Percentiles rank a stretch among this genome's conserved stretches.
phyloP scores from a whole-genome alignment of 2,329 filamentous ascomycete genomes.

The Aspergillus uvarum region DNA sequence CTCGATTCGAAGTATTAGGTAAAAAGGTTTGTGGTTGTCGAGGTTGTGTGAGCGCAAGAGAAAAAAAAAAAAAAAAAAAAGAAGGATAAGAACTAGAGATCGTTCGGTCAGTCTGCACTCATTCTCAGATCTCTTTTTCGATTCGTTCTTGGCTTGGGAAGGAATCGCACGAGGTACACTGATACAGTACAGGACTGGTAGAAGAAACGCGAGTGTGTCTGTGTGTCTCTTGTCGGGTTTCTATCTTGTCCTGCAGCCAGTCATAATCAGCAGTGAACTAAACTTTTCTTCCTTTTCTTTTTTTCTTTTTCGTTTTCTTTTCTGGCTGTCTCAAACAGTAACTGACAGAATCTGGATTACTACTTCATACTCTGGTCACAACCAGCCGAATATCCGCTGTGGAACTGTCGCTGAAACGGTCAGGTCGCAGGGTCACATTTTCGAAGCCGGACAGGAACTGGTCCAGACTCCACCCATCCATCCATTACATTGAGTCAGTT shows the following conservation, averaged over 20 bases:
- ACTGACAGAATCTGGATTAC: not conserved
- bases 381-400: not conserved
- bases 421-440: not conserved
- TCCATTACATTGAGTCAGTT: not conserved
- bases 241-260: not conserved
- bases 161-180: not conserved
- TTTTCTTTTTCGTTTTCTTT: not conserved
- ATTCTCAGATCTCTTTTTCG: not conserved
- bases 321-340: not conserved
- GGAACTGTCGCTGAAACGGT: not conserved
- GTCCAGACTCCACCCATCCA: not conserved
- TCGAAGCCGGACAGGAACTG: not conserved
- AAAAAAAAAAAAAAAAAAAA: conserved; percentile 1
- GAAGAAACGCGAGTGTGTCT: not conserved
- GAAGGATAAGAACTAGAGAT: not conserved
- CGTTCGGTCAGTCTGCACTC: not conserved
- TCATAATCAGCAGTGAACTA: not conserved
- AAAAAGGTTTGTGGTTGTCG: conserved; percentile 11
- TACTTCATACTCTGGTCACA: not conserved
- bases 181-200: too few species aligned
- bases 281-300: not conserved
- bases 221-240: not conserved
- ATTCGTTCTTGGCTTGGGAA: not conserved
- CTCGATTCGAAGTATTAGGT: conserved; percentile 17
- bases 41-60: not conserved